These are phyloP conservation scores for Penicillium lagena DNA, from an alignment of 495 filamentous ascomycete species.

Conservation along the genomic window DNA sequence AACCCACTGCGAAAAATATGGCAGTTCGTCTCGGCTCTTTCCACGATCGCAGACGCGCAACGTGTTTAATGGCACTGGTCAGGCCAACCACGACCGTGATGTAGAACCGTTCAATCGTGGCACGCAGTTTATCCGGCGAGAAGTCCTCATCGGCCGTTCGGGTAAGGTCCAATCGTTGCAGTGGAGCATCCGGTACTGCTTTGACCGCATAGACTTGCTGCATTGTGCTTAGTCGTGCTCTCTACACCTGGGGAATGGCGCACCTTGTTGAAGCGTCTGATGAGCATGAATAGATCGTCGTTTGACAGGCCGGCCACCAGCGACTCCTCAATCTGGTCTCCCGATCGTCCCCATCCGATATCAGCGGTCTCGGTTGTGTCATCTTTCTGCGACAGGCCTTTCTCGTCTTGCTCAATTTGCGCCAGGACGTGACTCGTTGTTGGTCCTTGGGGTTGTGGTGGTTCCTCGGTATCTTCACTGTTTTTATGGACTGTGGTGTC, in stretches of 20 bases:
- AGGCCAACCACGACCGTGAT: conserved; percentile 69
- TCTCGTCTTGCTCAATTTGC: conserved; percentile 37
- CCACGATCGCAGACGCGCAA: conserved; percentile 75
- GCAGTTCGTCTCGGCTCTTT: conserved; percentile 64
- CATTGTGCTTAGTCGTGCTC: background rate
- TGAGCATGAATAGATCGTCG: conserved; percentile 72
- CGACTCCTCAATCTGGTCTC: conserved; percentile 50
- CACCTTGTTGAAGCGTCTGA: conserved; percentile 30
- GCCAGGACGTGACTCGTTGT: conserved; percentile 47
- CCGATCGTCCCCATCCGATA: conserved; percentile 66
- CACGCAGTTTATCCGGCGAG: conserved; percentile 76
- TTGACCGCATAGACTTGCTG: conserved; percentile 89
- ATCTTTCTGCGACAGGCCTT: conserved; percentile 42
- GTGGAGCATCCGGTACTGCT: conserved; percentile 47
- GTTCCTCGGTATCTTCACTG: background rate
- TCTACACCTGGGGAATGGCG: background rate
- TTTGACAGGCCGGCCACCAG: conserved; percentile 68
- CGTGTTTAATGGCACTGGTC: conserved; percentile 61
- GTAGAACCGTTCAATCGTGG: conserved; percentile 75
- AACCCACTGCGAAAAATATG: conserved; percentile 53
- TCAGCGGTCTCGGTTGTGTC: conserved; percentile 49
- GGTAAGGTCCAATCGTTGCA: conserved; percentile 69
- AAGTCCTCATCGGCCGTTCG: conserved; percentile 81
- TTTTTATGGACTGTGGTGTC: background rate
- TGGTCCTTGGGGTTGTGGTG: conserved; percentile 14